Base-by-base conservation (phyloP, 1,139 yeast genomes). In the Ogataea hybrid region DNA sequence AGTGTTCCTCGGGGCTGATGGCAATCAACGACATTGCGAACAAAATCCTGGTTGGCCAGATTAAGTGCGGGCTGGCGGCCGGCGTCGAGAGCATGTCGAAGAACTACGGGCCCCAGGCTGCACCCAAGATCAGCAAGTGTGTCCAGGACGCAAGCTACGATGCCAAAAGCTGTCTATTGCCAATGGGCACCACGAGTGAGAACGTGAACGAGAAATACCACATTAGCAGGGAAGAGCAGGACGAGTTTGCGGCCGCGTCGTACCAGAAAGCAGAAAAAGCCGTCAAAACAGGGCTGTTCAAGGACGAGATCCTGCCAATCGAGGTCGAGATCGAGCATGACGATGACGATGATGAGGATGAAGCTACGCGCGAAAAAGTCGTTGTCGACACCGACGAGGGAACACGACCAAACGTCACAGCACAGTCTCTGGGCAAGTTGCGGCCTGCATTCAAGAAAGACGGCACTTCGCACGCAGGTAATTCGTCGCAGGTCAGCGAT, bases 41-140 rank as follows among this genome's bases (percentile, higher is more conserved):
- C 70, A 86, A 87, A 71, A 90, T 90, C 62, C 71, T 73, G 55
- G 70, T 78, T 48, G 97, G 97, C 34, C 96, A 89, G 72, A 88
- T 90, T 56, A 88, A 82, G 54, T 75, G 92, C 59, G 97, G 97
- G 50, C 71, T 90, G 45, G 97, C 94, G 35, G 82, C 82, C 40
- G 97, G 97, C 62, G 95, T 81, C 42, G 97, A 90, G 69, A 82
- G 95, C 58, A 90, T 90, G 97, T 75, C 95, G 16, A 69, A 73
- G 50, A 82, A 83, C 69, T 89, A 84, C 62, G 95, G 94, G 15
- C 84, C 94, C 25, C 75, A 75, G 54, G 75, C 88, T 22, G 68
- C 81, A 43, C 80, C 85, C 30, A 71, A 74, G 52, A 72, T 87
- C 51, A 84, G 90, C 39, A 68, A 71, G 32, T 41, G 55, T 39